Base-by-base conservation (phyloP, 1,284 basidiomycete species). In the Xerocomus minutiporus region DNA sequence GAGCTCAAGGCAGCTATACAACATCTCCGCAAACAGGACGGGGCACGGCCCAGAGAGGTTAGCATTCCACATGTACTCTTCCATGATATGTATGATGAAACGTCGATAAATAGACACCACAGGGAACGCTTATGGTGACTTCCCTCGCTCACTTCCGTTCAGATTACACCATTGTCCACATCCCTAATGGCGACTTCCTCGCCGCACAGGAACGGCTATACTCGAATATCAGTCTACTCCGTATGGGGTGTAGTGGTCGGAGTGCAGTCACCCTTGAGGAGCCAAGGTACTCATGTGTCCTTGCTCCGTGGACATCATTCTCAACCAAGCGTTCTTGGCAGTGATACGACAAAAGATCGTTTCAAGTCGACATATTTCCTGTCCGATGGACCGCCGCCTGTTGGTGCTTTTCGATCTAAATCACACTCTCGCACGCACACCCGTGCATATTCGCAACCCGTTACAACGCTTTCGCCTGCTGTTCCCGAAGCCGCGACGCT, bases 101-200 rank as follows among this genome's bases (percentile, higher is more conserved):
- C 12, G 11, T 44, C 8, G 12, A 40, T 42, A 26, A 41, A 41
- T 45, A 86, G 80, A 88, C 81, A 20, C 74, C 77, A n/a, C 71
- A 83, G 51, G 88, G 88, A 39, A 71, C 77, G 13, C 75, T 91
- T 58, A 83, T 91, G 80, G 80, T 83, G 50, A 91, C 88, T n/a
- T 90, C 87, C 7, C 78, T 91, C 17, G 86, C 86, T 41, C 84
- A 88, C 70, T 91, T 91, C 66, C 86, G 86, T 49, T 90, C 87
- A 4, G 88, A 91, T 72, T 88, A 83, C 64, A 88, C 86, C 50
- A 88, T 91, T 54, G 84, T 91, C 20, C 82, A 79, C 53, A 82
- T 91, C 51, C 87, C 87, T 0, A 70, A 75, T 46, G 89, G 89
- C 28, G 76, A 84, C 64, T 86, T 84, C 66, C 72, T 81, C 20